These are phyloP conservation scores for Populus alba DNA, from an alignment of 345 rosid species.

Conservation along the genomic window DNA sequence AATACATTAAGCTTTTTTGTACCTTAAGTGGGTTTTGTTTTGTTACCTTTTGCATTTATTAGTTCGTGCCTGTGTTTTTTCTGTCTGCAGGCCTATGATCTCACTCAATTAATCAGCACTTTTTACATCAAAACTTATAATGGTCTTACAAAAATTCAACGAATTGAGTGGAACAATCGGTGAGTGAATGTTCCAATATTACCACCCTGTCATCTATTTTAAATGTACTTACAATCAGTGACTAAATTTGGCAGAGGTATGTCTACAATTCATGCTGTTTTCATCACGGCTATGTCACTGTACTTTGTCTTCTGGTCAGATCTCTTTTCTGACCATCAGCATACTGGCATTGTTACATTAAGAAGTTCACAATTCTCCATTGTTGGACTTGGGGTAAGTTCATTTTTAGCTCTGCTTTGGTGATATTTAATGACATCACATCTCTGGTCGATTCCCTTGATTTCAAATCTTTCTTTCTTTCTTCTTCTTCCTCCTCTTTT, in stretches of 20 bases:
- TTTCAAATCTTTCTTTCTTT: background rate
- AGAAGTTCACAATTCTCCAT: constrained; percentile 23
- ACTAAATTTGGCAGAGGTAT: constrained; percentile 19
- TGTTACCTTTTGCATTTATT: background rate
- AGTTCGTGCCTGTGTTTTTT: background rate
- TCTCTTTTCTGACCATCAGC: constrained; percentile 23
- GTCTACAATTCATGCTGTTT: constrained; percentile 26
- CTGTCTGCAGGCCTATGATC: constrained; percentile 23
- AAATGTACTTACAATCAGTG: background rate
- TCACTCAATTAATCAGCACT: constrained; percentile 24
- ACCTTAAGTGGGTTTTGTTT: background rate
- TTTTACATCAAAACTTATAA: constrained; percentile 26
- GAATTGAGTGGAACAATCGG: constrained; percentile 35
- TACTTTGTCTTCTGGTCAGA: constrained; percentile 32
- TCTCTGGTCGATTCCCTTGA: background rate
- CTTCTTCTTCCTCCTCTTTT: background rate
- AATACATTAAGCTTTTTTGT: background rate
- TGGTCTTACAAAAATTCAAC: constrained; percentile 30
- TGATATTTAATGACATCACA: background rate
- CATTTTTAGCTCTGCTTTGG: background rate
- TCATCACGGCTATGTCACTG: constrained; percentile 26
- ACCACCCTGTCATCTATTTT: background rate
- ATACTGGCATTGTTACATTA: constrained; percentile 19
- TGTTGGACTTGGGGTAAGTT: constrained; percentile 29
- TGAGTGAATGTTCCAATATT: constrained; percentile 4